Percentiles rank a stretch among this genome's conserved stretches.
phyloP scores from a whole-genome alignment of 1,284 basidiomycete genomes.

The Malassezia globosa region DNA sequence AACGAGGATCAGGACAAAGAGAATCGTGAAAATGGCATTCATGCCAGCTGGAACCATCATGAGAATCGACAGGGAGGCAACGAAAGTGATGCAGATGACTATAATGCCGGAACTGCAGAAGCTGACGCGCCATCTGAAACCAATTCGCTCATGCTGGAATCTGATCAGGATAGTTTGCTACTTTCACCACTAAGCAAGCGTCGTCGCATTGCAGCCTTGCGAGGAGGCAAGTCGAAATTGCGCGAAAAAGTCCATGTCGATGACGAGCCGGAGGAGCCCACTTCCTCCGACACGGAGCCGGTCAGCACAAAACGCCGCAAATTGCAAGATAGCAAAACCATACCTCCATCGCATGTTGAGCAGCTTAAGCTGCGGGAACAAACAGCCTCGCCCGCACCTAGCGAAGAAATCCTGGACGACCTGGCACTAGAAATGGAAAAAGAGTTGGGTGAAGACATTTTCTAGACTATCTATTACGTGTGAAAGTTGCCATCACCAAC shows the following conservation, averaged over 20 bases:
- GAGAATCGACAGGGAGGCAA: no score
- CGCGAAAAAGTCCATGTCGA: conserved; percentile 14
- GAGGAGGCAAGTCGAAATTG: conserved; percentile 20
- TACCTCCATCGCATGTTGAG: not conserved
- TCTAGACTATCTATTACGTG: no score
- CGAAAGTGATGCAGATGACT: not conserved
- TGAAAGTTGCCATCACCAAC: no score
- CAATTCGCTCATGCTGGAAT: no score
- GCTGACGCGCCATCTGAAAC: not conserved
- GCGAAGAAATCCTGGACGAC: conserved; percentile 32
- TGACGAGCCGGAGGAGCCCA: not conserved
- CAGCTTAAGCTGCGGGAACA: not conserved
- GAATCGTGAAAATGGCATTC: no score
- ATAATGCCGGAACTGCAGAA: no score
- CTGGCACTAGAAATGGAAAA: conserved; percentile 35
- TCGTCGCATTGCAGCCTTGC: conserved; percentile 16
- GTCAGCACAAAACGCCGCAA: not conserved
- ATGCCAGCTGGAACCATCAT: no score
- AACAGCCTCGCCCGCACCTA: not conserved
- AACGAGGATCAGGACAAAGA: no score
- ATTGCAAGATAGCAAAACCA: not conserved
- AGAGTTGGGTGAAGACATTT: conserved; percentile 20
- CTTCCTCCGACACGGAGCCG: not conserved
- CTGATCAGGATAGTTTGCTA: no score
- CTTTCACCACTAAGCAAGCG: conserved; percentile 21